A percentile compares a stretch with the other conserved stretches of the same genome.
Evolutionary conservation across 495 filamentous ascomycete species (phyloP).

Genomic region (Hypoxylon crocopeplum): DNA sequence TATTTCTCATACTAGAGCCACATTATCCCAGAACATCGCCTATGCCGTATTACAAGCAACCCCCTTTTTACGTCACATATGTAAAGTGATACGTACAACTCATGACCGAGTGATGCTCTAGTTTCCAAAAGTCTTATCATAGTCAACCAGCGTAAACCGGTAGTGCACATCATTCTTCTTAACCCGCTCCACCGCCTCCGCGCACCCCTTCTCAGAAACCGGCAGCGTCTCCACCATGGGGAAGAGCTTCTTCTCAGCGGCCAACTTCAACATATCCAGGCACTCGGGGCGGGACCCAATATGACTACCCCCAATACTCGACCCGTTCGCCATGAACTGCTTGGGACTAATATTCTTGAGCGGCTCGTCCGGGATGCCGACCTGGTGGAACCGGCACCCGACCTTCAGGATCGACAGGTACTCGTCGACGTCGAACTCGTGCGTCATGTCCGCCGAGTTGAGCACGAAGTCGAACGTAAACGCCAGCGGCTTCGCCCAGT

Average conservation of each 20-base stretch:
- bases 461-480: conserved; percentile 79
- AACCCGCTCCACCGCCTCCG: conserved; percentile 73
- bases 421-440: conserved; percentile 67
- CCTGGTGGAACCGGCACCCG: conserved; percentile 75
- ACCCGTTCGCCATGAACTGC: conserved; percentile 67
- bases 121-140: conserved; percentile 65
- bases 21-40: too few relatives aligned
- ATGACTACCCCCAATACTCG: conserved; percentile 71
- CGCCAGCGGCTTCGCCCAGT: conserved; percentile 62
- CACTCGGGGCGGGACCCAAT: conserved; percentile 76
- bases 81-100: too few relatives aligned
- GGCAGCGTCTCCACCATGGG: conserved; percentile 73
- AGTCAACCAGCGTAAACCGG: conserved; percentile 69
- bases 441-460: conserved; percentile 72
- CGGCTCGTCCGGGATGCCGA: conserved; percentile 73
- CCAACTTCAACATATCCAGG: conserved; percentile 75
- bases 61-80: too few relatives aligned
- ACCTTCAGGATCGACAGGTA: conserved; percentile 75
- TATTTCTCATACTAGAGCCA: too few relatives aligned
- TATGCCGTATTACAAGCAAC: too few relatives aligned
- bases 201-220: conserved; percentile 72
- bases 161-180: conserved; percentile 72
- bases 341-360: conserved; percentile 66
- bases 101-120: too few relatives aligned
- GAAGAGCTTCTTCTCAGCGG: conserved; percentile 75